Conservation (phyloP, 345 rosid genomes). For the Barbarea vulgaris region DNA sequence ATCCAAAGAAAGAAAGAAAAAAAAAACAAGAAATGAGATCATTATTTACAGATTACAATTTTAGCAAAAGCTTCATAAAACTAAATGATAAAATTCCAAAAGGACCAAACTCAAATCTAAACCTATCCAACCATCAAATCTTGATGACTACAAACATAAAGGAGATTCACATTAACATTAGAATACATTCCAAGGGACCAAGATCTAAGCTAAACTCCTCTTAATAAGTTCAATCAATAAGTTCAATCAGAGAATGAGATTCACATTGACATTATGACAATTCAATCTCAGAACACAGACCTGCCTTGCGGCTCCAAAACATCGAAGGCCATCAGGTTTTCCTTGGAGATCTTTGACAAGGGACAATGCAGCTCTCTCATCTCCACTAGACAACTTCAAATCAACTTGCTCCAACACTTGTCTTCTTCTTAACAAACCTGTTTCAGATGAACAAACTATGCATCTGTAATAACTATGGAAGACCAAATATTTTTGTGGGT, state of each 20-base stretch:
- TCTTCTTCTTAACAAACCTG: slow-evolving; percentile 45
- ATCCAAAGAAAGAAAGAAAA: not conserved
- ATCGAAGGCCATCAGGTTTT: slow-evolving; percentile 71
- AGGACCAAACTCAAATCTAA: not conserved
- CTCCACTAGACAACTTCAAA: slow-evolving; percentile 66
- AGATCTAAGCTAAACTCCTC: too few species aligned
- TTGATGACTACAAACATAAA: not conserved
- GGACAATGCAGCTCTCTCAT: slow-evolving; percentile 76
- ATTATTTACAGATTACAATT: not conserved
- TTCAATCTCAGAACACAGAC: slow-evolving; percentile 31
- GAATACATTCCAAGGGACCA: too few species aligned
- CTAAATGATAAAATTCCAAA: not conserved
- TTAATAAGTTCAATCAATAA: not conserved
- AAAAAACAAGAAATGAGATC: not conserved
- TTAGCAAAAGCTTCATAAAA: not conserved
- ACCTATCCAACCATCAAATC: not conserved
- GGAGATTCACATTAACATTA: too few species aligned
- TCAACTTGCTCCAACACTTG: slow-evolving; percentile 65
- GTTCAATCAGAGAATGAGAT: not conserved
- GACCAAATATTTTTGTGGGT: slow-evolving; percentile 14
- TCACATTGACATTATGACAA: not conserved
- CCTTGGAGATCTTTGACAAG: slow-evolving; percentile 75
- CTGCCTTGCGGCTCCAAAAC: slow-evolving; percentile 85
- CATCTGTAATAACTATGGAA: slow-evolving; percentile 36
- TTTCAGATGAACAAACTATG: slow-evolving; percentile 49